Evolutionary conservation across 805 yeast species (phyloP).

Genomic region (Sugiyamaella marilandica): DNA sequence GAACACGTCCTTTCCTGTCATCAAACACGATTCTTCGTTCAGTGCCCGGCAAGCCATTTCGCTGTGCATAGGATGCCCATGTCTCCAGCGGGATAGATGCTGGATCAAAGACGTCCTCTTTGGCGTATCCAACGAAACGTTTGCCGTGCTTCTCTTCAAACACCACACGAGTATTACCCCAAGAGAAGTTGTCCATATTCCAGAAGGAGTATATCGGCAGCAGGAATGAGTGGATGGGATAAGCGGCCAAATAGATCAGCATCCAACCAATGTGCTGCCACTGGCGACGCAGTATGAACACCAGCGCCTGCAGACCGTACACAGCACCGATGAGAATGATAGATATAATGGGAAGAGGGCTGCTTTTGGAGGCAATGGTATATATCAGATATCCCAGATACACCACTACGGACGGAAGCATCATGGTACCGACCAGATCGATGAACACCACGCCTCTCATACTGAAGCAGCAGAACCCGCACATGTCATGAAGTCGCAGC

Average conservation of each 20-base stretch:
- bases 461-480: conserved; percentile 58
- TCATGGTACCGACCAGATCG: conserved; percentile 52
- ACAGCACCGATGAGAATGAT: conserved; percentile 51
- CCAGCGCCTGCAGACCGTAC: conserved; percentile 57
- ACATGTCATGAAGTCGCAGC: conserved; percentile 50
- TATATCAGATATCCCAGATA: conserved; percentile 50
- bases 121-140: conserved; percentile 36
- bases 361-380: conserved; percentile 46
- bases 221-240: conserved; percentile 58
- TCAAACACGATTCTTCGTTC: conserved; percentile 34
- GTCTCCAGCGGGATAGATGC: conserved; percentile 34
- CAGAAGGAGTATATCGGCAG: conserved; percentile 57
- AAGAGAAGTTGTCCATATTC: conserved; percentile 61
- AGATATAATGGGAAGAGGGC: conserved; percentile 50
- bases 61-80: conserved; percentile 36
- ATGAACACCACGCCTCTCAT: conserved; percentile 57
- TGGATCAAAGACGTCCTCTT: conserved; percentile 34
- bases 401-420: conserved; percentile 54
- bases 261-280: conserved; percentile 51
- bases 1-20: conserved; percentile 31
- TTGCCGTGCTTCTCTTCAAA: conserved; percentile 50
- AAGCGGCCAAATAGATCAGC: conserved; percentile 52
- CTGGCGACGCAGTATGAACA: conserved; percentile 43
- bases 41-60: conserved; percentile 36
- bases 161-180: conserved; percentile 62